Conservation (phyloP, 805 yeast species). For the Wickerhamiella alocasiicola region DNA sequence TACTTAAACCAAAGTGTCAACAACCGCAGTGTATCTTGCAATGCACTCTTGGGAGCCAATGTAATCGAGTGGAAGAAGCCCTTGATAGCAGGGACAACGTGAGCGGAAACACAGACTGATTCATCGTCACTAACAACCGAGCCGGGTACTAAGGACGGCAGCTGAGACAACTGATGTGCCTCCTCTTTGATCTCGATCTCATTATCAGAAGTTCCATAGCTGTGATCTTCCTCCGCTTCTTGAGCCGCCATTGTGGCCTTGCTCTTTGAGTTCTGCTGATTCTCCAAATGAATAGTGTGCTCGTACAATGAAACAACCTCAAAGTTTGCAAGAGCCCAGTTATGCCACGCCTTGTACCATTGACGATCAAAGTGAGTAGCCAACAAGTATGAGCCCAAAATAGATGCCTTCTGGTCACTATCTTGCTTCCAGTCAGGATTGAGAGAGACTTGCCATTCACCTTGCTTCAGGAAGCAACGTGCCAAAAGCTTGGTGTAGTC, state of each 20-base stretch:
- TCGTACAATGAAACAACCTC: slow-evolving; percentile 68
- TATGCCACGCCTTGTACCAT: slow-evolving; percentile 99
- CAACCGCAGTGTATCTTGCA: slow-evolving; percentile 84
- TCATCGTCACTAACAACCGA: slow-evolving; percentile 24
- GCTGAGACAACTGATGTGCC: slow-evolving; percentile 3
- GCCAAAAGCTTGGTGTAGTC: slow-evolving; percentile 79
- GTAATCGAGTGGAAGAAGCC: slow-evolving; percentile 95
- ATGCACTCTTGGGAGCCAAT: slow-evolving; percentile 68
- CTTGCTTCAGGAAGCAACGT: slow-evolving; percentile 90
- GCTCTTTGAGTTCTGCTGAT: slow-evolving; percentile 8
- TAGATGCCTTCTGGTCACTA: slow-evolving; percentile 54
- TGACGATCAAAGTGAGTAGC: slow-evolving; percentile 88
- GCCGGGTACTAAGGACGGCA: slow-evolving; percentile 15
- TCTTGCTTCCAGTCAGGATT: slow-evolving; percentile 70
- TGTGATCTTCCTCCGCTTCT: background rate
- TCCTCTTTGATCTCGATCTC: background rate
- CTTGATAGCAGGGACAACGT: slow-evolving; percentile 89
- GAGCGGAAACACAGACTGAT: slow-evolving; percentile 48
- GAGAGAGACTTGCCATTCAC: slow-evolving; percentile 91
- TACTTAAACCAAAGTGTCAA: slow-evolving; percentile 91
- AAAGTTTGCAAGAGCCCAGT: slow-evolving; percentile 97
- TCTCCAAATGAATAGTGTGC: slow-evolving; percentile 15
- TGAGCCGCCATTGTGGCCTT: background rate
- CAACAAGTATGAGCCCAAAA: slow-evolving; percentile 77
- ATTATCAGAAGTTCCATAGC: background rate